Conservation (phyloP, 228 moss, liverwort and hornwort genomes). For the Sphagnum fallax region DNA sequence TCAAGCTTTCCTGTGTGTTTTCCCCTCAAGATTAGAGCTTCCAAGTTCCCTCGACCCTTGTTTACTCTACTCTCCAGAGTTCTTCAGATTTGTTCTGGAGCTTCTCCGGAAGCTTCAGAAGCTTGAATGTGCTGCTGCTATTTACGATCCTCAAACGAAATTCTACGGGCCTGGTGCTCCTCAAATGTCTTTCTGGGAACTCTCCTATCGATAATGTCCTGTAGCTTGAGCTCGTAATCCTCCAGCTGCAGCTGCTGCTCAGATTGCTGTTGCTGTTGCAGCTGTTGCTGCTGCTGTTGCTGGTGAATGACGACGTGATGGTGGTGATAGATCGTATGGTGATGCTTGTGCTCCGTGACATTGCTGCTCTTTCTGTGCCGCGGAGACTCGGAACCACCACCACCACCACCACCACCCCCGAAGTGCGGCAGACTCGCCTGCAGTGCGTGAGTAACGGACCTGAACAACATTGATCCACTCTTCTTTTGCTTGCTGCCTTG, state of each 20-base stretch:
- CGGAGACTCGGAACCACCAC: neutral
- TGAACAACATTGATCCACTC: neutral
- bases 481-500: neutral
- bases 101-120: too few relatives aligned
- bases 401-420: constrained; percentile 5
- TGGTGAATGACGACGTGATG: constrained; percentile 1
- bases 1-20: too few relatives aligned
- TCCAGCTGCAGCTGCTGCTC: constrained; percentile 2
- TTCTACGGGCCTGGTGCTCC: constrained; percentile 11
- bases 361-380: neutral
- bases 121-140: too few relatives aligned
- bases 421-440: neutral
- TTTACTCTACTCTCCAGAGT: too few relatives aligned
- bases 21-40: too few relatives aligned
- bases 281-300: too few relatives aligned
- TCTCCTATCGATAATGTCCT: constrained; percentile 24
- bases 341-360: constrained; percentile 3
- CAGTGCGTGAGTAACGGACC: neutral
- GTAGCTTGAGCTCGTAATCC: constrained; percentile 26
- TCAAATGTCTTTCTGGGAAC: constrained; percentile 21
- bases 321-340: constrained; percentile 14
- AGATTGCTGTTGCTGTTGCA: too few relatives aligned
- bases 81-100: too few relatives aligned
- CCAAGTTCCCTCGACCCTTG: too few relatives aligned
- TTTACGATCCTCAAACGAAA: constrained; percentile 21